Evolutionary conservation across 1,284 basidiomycete species (phyloP), one percentile per base, ranked within the genome.

Genomic region (Puccinia coronata): DNA sequence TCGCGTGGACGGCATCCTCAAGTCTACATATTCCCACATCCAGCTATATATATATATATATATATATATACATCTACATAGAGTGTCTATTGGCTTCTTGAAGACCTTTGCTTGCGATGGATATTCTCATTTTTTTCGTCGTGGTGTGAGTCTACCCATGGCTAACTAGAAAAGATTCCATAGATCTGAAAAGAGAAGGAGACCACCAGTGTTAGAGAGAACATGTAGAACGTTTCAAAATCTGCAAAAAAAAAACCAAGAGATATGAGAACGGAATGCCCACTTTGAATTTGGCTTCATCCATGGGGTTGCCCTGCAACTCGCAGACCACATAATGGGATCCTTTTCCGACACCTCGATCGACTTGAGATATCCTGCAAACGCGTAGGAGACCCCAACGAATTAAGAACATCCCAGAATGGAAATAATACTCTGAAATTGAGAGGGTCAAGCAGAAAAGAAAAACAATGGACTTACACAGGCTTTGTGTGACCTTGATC

Each of bases 281-380:
- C 20, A 82, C 77, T 53, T 82, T 82, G 31, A 82, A 82, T 71
- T 77, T 77, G 23, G 73, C 57, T 39, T 57, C 28, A 28, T 82
- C 70, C 23, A 23, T 36, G 2, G 78, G 51, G 4, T 43, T 73
- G 25, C 49, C 53, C 63, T 82, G 81, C 72, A 95, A 86, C 84
- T 90, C 86, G 85, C 94, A 96, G 85, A 96, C 93, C 80, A 95
- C 92, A 84, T 89, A 96, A 86, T 96, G 95, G 70, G 91, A 90
- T 6, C 94, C 94, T 39, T 90, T 87, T 23, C 89, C 84, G 34
- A 96, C 94, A 82, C 87, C 89, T 80, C 90, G 90, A 86, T 96
- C 94, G 83, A 96, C 96, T 63, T 70, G 65, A 43, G 72, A 73
- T 43, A 81, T 70, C 41, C 79, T 81, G 39, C 31, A 67, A 79